Conservation (phyloP, 768 basidiomycete genomes). For the Lanmaoa rubissima region DNA sequence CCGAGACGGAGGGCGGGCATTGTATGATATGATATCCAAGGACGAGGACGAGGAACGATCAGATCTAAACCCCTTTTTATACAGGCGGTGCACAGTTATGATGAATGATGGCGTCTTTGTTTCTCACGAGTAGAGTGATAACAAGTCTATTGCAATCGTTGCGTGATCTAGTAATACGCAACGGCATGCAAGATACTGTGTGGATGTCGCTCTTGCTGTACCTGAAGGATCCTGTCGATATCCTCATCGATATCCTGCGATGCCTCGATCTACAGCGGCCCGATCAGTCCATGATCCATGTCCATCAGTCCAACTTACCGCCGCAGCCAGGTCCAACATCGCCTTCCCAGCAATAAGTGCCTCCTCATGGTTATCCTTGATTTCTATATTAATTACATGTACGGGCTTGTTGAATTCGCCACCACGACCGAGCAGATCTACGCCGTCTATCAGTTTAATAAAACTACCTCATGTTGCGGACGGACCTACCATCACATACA, state of each 20-base stretch:
- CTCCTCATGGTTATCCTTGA: slow-evolving; percentile 99
- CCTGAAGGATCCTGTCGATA: slow-evolving; percentile 81
- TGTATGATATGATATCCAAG: slow-evolving; percentile 9
- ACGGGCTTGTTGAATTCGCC: slow-evolving; percentile 93
- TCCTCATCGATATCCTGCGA: slow-evolving; percentile 87
- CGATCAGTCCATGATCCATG: slow-evolving; percentile 11
- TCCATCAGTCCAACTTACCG: slow-evolving; percentile 52
- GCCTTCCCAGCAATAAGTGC: slow-evolving; percentile 94
- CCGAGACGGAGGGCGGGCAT: slow-evolving; percentile 74
- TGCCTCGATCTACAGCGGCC: slow-evolving; percentile 66
- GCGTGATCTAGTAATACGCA: slow-evolving; percentile 70
- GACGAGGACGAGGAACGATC: slow-evolving; percentile 4
- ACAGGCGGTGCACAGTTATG: slow-evolving; percentile 11
- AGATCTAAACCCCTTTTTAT: slow-evolving; percentile 5
- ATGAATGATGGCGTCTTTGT: slow-evolving; percentile 51
- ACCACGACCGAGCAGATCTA: slow-evolving; percentile 83
- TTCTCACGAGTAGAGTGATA: slow-evolving; percentile 54
- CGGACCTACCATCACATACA: slow-evolving; percentile 86
- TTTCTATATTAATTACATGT: slow-evolving; percentile 96
- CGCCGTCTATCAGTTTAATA: slow-evolving; percentile 12
- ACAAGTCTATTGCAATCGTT: slow-evolving; percentile 20
- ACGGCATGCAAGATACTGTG: slow-evolving; percentile 90
- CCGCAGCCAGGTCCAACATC: slow-evolving; percentile 85
- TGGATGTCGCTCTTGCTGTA: slow-evolving; percentile 86
- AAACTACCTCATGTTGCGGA: slow-evolving; percentile 7